Base-by-base conservation (phyloP, 805 yeast genomes). In the Cyberlindnera maritima region DNA sequence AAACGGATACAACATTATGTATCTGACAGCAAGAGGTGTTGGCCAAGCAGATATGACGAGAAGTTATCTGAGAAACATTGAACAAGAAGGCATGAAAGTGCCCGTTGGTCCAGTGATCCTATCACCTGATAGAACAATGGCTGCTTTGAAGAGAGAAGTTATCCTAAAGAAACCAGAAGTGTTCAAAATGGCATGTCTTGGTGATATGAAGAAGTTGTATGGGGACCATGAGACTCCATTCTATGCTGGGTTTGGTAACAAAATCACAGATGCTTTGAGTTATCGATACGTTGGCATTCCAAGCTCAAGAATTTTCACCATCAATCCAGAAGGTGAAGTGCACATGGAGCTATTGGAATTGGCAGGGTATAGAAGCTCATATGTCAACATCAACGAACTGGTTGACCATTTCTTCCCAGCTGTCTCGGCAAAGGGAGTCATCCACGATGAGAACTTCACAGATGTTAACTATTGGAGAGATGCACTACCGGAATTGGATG, bases 331-430 rank as follows among this genome's bases (percentile, higher is more conserved):
- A 52, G 97, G 97, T 2, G 98, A 94, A 55, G 99, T 94, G 36
- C 96, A 89, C 70, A 86, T 94, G 96, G 99, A 94, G 66, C 75
- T 94, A 53, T 72, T 94, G 45, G 98, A 94, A 63, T 73, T 94
- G 60, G 95, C 97, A 0, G 99, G 99, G 2, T 88, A 87, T 65
- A 86, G 79, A 61, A 83, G 94, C 43, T 83, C 96, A 0, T 94
- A 94, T 63, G 80, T 94, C 42, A 83, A 83, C 53, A 92, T 94
- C 60, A 88, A 94, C 38, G 98, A 94, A 64, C 74, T 94, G 45
- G 97, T 94, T 12, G 99, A 94, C 66, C 98, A 94, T 65, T 91
- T 91, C 65, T 94, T 94, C 75, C 99, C 99, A 9, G 96, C 97
- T 0, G 85, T 81, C 38, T 37, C 15, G 5, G 23, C 29, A 13